phyloP scores from a whole-genome alignment of 2,329 filamentous ascomycete species.

The Curvularia verruculosa region DNA sequence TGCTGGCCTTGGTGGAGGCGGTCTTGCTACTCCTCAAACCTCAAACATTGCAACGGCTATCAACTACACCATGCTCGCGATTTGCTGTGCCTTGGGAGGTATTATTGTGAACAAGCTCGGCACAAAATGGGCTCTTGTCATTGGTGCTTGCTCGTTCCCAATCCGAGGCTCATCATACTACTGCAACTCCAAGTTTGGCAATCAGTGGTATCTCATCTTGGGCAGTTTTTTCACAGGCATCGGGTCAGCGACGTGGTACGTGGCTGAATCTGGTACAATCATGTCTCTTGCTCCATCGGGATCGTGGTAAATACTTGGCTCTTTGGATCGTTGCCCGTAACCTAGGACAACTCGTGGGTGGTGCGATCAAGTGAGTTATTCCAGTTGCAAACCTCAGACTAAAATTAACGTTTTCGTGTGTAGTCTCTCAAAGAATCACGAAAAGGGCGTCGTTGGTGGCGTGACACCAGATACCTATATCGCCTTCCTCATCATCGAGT shows the following conservation, averaged over 20 bases:
- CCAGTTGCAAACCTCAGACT: background rate
- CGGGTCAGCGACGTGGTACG: slow-evolving; percentile 55
- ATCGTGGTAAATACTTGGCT: slow-evolving; percentile 56
- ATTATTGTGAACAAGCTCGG: slow-evolving; percentile 57
- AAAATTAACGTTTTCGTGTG: background rate
- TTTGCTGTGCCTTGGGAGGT: slow-evolving; percentile 52
- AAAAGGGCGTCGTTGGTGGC: slow-evolving; percentile 42
- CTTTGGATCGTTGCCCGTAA: slow-evolving; percentile 58
- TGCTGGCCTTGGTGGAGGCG: slow-evolving; percentile 49
- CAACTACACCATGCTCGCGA: slow-evolving; percentile 38
- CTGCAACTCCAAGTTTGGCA: slow-evolving; percentile 58
- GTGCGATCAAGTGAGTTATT: slow-evolving; percentile 48
- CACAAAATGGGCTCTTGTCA: slow-evolving; percentile 55
- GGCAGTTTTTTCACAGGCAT: slow-evolving; percentile 37
- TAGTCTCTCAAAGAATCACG: slow-evolving; percentile 36
- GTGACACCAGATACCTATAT: slow-evolving; percentile 55
- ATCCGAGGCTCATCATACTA: slow-evolving; percentile 57
- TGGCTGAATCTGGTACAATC: slow-evolving; percentile 57
- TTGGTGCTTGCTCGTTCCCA: slow-evolving; percentile 53
- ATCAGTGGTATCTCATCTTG: slow-evolving; percentile 52
- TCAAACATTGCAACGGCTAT: slow-evolving; percentile 50
- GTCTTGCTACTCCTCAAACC: slow-evolving; percentile 53
- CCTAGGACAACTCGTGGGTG: slow-evolving; percentile 56
- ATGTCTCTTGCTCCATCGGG: slow-evolving; percentile 57
- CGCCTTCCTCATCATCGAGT: slow-evolving; percentile 57